A percentile compares a stretch with the other conserved stretches of the same genome.
These are phyloP conservation scores for Cladophialophora psammophila DNA, from an alignment of 2,329 filamentous ascomycete species.

Conservation along the genomic window DNA sequence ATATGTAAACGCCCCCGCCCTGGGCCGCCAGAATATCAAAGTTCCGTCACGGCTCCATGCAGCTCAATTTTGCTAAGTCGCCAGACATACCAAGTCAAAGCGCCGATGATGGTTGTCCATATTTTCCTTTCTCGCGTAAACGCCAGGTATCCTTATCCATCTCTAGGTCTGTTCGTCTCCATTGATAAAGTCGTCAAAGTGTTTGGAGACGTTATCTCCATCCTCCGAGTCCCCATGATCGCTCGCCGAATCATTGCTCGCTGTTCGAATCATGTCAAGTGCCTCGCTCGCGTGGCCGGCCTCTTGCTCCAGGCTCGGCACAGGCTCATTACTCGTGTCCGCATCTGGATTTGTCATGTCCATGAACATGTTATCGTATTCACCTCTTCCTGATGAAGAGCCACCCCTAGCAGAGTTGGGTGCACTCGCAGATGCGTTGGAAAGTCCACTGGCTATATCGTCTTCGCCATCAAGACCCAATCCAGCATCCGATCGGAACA, in stretches of 20 bases:
- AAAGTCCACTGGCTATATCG: slow-evolving; percentile 40
- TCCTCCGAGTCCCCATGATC: slow-evolving; percentile 41
- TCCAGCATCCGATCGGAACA: slow-evolving; percentile 36
- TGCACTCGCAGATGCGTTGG: slow-evolving; percentile 45
- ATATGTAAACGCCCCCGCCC: background rate
- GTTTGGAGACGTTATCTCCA: slow-evolving; percentile 35
- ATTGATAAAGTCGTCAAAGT: slow-evolving; percentile 43
- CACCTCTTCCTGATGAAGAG: slow-evolving; percentile 39
- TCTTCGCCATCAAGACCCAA: slow-evolving; percentile 42
- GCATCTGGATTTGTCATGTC: slow-evolving; percentile 56
- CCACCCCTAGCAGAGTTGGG: slow-evolving; percentile 47
- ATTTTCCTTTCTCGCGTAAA: slow-evolving; percentile 13
- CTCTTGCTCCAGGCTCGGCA: slow-evolving; percentile 43
- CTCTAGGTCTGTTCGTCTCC: slow-evolving; percentile 29
- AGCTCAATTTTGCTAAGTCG: slow-evolving; percentile 3
- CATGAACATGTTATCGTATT: slow-evolving; percentile 54
- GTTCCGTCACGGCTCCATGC: background rate
- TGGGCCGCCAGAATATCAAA: background rate
- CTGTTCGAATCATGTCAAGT: slow-evolving; percentile 46
- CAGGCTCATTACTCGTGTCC: slow-evolving; percentile 37
- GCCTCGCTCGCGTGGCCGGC: slow-evolving; percentile 58
- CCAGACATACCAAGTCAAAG: background rate
- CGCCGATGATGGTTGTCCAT: slow-evolving; percentile 16
- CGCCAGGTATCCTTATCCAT: slow-evolving; percentile 5
- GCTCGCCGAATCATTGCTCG: slow-evolving; percentile 39